Conservation (phyloP, 345 rosid genomes). For the Acer saccharum region DNA sequence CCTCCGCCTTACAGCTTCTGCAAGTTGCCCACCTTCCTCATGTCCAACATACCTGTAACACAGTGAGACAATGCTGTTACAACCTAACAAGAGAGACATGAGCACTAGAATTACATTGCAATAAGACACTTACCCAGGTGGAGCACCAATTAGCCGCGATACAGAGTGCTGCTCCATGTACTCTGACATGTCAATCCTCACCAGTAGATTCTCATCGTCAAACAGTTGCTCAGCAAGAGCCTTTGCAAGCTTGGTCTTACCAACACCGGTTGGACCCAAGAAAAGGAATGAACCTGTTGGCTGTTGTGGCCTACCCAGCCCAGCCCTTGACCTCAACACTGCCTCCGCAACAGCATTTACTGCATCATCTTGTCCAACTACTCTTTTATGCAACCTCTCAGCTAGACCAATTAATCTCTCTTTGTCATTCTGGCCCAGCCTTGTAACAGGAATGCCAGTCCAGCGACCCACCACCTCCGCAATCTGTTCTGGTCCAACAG, state of each 20-base stretch:
- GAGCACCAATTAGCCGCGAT: conserved; percentile 83
- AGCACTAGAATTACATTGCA: too few relatives aligned
- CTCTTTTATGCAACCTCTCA: conserved; percentile 77
- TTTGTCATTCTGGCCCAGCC: conserved; percentile 88
- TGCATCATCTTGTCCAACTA: conserved; percentile 86
- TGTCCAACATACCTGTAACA: too few relatives aligned
- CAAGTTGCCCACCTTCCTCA: conserved; percentile 56
- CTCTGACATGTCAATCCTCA: conserved; percentile 63
- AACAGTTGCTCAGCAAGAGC: conserved; percentile 96
- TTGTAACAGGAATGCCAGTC: conserved; percentile 91
- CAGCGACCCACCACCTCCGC: conserved; percentile 94
- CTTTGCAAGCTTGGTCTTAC: conserved; percentile 89
- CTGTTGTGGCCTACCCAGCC: conserved; percentile 92
- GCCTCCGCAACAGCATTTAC: conserved; percentile 84
- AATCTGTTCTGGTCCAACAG: conserved; percentile 86
- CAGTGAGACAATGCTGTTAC: too few relatives aligned
- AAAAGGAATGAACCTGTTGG: conserved; percentile 92
- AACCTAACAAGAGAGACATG: too few relatives aligned
- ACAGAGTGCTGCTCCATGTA: conserved; percentile 92
- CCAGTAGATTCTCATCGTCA: conserved; percentile 62
- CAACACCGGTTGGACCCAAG: conserved; percentile 94
- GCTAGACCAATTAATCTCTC: conserved; percentile 76
- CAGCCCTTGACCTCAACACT: conserved; percentile 80
- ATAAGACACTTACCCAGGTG: conserved; percentile 66
- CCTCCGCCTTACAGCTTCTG: conserved; percentile 87